phyloP scores from a whole-genome alignment of 2,329 filamentous ascomycete species.

The Talaromyces amestolkiae region DNA sequence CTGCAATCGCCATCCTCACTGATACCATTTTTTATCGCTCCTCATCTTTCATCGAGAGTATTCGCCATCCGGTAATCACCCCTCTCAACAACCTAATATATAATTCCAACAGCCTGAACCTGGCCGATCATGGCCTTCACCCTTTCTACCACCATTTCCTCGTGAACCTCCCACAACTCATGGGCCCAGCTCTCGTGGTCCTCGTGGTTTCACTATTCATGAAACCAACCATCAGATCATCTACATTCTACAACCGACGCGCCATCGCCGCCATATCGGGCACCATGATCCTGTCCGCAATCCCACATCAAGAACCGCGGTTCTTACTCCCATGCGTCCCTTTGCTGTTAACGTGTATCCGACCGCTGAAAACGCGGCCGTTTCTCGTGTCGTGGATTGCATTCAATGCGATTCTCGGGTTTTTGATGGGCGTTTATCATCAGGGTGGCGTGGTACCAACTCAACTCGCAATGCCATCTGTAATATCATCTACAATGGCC shows the following conservation, averaged over 20 bases:
- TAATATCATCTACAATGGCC: constrained; percentile 29
- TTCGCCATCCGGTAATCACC: constrained; percentile 65
- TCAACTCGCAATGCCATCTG: constrained; percentile 46
- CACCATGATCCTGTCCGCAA: constrained; percentile 44
- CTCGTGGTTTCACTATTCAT: constrained; percentile 50
- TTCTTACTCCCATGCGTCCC: constrained; percentile 53
- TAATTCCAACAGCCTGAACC: constrained; percentile 67
- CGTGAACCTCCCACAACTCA: constrained; percentile 67
- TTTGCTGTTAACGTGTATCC: constrained; percentile 50
- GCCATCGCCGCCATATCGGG: constrained; percentile 46
- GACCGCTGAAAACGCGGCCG: constrained; percentile 39
- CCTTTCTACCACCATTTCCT: constrained; percentile 75
- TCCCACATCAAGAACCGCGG: constrained; percentile 54
- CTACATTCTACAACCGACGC: constrained; percentile 39
- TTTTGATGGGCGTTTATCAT: constrained; percentile 54
- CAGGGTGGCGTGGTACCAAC: constrained; percentile 53
- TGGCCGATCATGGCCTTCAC: constrained; percentile 73
- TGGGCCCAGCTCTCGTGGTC: constrained; percentile 67
- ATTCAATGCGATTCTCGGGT: constrained; percentile 50
- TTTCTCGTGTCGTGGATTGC: constrained; percentile 48
- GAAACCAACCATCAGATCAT: constrained; percentile 25
- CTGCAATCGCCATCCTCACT: constrained; percentile 69
- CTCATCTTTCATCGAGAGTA: constrained; percentile 34
- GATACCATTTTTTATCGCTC: constrained; percentile 79
- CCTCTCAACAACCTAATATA: constrained; percentile 76